Percentiles rank a stretch among this genome's conserved stretches.
These are phyloP conservation scores for Cladosporium sp. DNA, from an alignment of 2,329 filamentous ascomycete genomes.

Conservation along the genomic window DNA sequence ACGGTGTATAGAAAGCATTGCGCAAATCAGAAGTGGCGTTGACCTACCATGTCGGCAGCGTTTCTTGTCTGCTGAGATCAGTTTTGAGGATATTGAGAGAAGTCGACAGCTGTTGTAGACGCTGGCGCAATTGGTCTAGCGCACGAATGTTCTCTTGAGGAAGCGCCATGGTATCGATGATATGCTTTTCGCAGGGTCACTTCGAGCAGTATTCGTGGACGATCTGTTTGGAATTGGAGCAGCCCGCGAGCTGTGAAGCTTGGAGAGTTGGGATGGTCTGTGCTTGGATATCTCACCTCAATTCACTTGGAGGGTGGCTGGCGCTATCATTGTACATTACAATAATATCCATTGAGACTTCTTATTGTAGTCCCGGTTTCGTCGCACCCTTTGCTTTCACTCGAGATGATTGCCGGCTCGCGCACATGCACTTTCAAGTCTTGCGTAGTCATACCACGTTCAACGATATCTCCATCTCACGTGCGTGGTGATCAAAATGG, in stretches of 20 bases:
- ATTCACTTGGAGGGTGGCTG: no score
- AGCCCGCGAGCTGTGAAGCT: neutral
- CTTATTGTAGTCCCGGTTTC: no score
- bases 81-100: constrained; percentile 22
- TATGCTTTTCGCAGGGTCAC: neutral
- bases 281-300: no score
- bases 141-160: constrained; percentile 26
- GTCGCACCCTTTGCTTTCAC: no score
- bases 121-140: constrained; percentile 31
- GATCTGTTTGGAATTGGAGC: neutral
- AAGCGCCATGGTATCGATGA: neutral
- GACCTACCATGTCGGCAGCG: constrained; percentile 33
- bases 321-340: no score
- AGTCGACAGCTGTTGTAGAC: constrained; percentile 26
- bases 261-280: neutral
- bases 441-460: no score
- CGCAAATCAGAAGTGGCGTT: neutral
- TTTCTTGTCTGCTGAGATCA: constrained; percentile 28
- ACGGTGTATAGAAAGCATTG: neutral
- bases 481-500: no score
- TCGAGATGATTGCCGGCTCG: no score
- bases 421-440: no score
- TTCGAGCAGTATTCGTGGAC: neutral
- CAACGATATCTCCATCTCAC: no score
- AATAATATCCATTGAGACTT: no score